Conservation (phyloP, 805 yeast genomes). For the Torulaspora quercuum region DNA sequence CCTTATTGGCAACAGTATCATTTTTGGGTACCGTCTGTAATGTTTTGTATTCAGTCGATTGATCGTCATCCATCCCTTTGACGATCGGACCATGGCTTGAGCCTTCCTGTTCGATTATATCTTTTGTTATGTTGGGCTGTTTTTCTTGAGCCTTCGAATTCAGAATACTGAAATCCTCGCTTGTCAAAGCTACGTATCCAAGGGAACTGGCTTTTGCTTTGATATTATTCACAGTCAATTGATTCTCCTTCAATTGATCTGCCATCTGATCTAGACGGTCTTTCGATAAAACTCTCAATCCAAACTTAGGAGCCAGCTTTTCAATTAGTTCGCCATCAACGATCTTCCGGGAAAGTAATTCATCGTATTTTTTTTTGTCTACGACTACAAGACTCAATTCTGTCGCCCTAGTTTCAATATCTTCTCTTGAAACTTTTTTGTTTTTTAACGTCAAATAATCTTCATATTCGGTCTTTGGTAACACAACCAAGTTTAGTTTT, state of each 20-base stretch:
- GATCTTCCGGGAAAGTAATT: conserved; percentile 3
- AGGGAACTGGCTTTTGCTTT: conserved; percentile 17
- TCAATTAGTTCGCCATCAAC: conserved; percentile 11
- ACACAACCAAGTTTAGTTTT: conserved; percentile 21
- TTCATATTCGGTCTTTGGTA: conserved; percentile 26
- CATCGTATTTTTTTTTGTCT: conserved; percentile 5
- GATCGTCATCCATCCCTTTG: conserved; percentile 11
- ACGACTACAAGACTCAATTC: conserved; percentile 9
- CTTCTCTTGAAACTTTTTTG: conserved; percentile 1
- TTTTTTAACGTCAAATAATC: conserved; percentile 1
- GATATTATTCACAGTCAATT: conserved; percentile 17
- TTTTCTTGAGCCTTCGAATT: conserved; percentile 1
- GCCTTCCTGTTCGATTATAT: conserved; percentile 19
- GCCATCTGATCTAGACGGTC: conserved; percentile 10
- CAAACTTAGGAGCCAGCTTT: conserved; percentile 13
- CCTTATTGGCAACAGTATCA: conserved; percentile 11
- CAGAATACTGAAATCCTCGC: conserved; percentile 15
- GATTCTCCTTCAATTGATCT: conserved; percentile 9
- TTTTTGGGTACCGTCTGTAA: neutral
- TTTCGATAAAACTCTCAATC: conserved; percentile 11
- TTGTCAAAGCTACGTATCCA: conserved; percentile 22
- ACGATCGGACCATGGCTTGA: conserved; percentile 20
- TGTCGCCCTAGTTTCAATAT: conserved; percentile 6
- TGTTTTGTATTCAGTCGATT: neutral
- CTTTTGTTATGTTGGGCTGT: conserved; percentile 14